Base-by-base conservation (phyloP, 1,284 basidiomycete genomes). In the Rhodotorula sp. region DNA sequence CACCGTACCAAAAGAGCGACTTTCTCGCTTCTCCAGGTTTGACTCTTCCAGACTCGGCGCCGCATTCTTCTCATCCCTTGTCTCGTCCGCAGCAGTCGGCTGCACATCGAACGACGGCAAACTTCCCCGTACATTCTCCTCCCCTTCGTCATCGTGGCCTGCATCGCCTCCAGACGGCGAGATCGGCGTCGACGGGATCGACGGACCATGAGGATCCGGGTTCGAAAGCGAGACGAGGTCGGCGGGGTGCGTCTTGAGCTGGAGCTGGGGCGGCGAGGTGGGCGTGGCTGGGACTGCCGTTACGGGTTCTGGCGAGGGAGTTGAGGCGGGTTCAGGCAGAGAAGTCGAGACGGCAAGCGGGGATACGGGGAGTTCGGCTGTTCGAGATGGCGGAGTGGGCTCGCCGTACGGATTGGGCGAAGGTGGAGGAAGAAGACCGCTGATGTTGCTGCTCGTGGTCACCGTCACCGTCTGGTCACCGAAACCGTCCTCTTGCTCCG, bases 171-270 rank as follows among this genome's bases (percentile, higher is more conserved):
- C 61, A 0, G 68, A 34, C 18, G 57, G 65, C 47, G 68, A 65
- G n/a, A 70, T 59, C 2, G 68, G 65, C 22, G 61, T 59, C 24
- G 53, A 50, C 18, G 68, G 51, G 22, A 64, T 37, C 20, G 59
- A 56, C 11, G 46, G 22, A 44, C 46, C 52, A 44, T 68, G 63
- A n/a, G 59, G 60, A 44, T 71, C 70, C 10, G 60, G 70, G 28
- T 63, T 54, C 0, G 51, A 40, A 4, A 30, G 28, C 6, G 66
- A 60, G 7, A 58, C 63, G n/a, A 71, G 63, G 50, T 71, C 70
- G 48, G 70, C 70, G 11, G 70, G 70, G 28, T 68, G 70, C 4
- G 70, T 67, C 28, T 52, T 44, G 53, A 54, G 30, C 24, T 46
- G 24, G 7, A 54, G 34, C 24, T 48, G 40, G 24, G 50, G 60